Evolutionary conservation across 2,329 filamentous ascomycete species (phyloP).

Genomic region (Blastomyces emzantsi): DNA sequence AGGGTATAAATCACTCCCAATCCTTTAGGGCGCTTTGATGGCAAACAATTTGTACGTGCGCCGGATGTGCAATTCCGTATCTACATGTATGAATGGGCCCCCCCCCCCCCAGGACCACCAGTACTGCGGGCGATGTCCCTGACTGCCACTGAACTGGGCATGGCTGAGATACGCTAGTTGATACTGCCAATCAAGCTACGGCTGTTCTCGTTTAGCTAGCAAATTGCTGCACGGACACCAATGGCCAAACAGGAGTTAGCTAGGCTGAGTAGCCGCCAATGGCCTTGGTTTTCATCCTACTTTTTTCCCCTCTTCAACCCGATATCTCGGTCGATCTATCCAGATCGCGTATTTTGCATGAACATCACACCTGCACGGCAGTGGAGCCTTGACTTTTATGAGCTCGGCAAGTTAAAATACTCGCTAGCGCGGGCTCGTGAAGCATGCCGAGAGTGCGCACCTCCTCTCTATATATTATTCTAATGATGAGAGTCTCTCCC

Average conservation of each 20-base stretch:
- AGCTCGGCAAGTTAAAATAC: not conserved
- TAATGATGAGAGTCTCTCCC: no score
- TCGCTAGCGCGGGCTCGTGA: not conserved
- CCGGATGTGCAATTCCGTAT: no score
- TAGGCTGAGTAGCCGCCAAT: not conserved
- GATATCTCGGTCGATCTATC: constrained; percentile 8
- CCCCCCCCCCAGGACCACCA: not conserved
- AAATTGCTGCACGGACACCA: not conserved
- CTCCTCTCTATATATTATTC: no score
- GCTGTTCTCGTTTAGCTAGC: not conserved
- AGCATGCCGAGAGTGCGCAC: not conserved
- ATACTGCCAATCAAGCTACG: not conserved
- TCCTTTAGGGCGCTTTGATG: no score
- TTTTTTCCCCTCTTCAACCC: not conserved
- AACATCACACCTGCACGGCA: not conserved
- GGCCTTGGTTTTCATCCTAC: not conserved
- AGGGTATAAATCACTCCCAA: not conserved
- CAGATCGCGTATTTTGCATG: constrained; percentile 7
- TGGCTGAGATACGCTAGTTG: no score
- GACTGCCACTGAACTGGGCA: not conserved
- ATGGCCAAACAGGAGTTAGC: not conserved
- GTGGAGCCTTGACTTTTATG: not conserved
- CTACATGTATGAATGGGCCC: no score
- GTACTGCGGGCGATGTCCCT: not conserved
- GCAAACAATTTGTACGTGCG: not conserved